A percentile compares a stretch with the other conserved stretches of the same genome.
These are phyloP conservation scores for Talaromyces funiculosus DNA, from an alignment of 2,329 filamentous ascomycete species.

Conservation along the genomic window DNA sequence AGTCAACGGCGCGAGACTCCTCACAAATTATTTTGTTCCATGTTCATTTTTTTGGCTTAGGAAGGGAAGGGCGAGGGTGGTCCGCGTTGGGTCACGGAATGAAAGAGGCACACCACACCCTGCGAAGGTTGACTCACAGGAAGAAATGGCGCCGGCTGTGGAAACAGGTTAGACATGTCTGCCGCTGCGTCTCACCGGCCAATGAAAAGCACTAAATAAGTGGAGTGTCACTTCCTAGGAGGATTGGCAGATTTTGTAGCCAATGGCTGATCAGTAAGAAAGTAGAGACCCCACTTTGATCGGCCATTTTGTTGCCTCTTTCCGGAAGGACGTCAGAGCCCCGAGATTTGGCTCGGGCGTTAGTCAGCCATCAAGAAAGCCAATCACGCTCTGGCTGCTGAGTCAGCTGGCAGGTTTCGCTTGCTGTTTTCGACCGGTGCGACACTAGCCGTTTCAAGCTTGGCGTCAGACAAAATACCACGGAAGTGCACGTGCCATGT, in stretches of 20 bases:
- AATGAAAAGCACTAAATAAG: background rate
- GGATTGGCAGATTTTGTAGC: background rate
- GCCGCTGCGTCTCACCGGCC: background rate
- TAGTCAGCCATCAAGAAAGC: background rate
- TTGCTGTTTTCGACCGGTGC: background rate
- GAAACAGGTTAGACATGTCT: background rate
- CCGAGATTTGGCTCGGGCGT: background rate
- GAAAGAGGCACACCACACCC: background rate
- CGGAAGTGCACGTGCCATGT: slow-evolving; percentile 8
- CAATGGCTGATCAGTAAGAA: background rate
- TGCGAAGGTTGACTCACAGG: background rate
- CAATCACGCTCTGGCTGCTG: background rate
- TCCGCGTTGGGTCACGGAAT: background rate
- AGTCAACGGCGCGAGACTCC: background rate
- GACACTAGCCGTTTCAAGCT: slow-evolving; percentile 4
- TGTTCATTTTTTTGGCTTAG: background rate
- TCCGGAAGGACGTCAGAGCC: background rate
- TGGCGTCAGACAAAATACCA: slow-evolving; percentile 4
- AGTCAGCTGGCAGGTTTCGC: slow-evolving; percentile 1
- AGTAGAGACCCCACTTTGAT: background rate
- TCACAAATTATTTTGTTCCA: background rate
- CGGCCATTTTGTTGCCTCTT: background rate
- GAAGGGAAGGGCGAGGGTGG: background rate
- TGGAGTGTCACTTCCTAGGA: background rate
- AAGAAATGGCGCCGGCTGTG: background rate